Base-by-base conservation (phyloP, 2,329 filamentous ascomycete species). In the Magnaporthales sp. region DNA sequence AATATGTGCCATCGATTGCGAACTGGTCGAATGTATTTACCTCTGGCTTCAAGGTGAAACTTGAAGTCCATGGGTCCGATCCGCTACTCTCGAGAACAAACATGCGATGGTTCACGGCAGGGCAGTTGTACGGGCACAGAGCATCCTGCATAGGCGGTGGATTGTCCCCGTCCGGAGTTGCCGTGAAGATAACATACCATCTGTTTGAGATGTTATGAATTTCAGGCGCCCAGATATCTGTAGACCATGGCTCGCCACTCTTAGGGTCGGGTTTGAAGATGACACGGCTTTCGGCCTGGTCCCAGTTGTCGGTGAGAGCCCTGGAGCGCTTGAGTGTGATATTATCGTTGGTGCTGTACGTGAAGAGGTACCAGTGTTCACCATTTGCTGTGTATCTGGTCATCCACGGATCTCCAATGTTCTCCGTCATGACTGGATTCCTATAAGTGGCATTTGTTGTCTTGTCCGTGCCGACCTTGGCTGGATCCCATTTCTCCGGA, bases 331-430 rank as follows among this genome's bases (percentile, higher is more conserved):
- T 75, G 58, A 80, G 71, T 1, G 77, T 80, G 66, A 80, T 75
- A 67, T 79, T 79, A 67, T 72, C 69, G 65, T 77, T 76, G 10
- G 77, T 79, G 8, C 74, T 73, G 62, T 78, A 79, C 0, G 78
- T 79, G 70, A 79, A 77, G 54, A 79, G 70, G 67, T 80, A 80
- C 74, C 76, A 78, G 24, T 73, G 73, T n/a, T 75, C 72, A 51
- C 74, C 74, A 58, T 70, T 68, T n/a, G 66, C 54, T 9, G 70
- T 72, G 64, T 79, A 77, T 38, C 69, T 74, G 1, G 76, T 75
- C 71, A 79, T 78, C 70, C 76, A 79, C 8, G 78, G 78, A 66
- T 80, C 78, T 10, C 77, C 78, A 7, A 77, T 72, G 54, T 78
- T 77, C 15, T 73, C 63, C 7, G 76, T 76, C 71, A 77, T 76